A percentile compares a stretch with the other conserved stretches of the same genome.
These are phyloP conservation scores for Saposhnikovia divaricata DNA, from an alignment of 129 eudicot genomes.

Conservation along the genomic window DNA sequence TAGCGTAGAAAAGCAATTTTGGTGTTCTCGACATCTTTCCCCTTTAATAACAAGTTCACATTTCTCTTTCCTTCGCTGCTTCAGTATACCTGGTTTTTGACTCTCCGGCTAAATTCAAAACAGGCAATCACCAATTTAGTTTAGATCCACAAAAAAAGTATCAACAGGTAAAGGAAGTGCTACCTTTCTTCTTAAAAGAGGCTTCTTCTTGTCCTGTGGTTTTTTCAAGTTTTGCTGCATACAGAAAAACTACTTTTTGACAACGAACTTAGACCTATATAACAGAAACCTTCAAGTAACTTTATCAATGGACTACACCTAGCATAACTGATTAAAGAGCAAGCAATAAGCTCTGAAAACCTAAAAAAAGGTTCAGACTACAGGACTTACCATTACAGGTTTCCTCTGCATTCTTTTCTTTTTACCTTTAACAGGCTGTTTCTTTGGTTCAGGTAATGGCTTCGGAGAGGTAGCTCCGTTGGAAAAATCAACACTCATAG, in stretches of 20 bases:
- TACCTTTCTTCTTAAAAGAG: slow-evolving; percentile 46
- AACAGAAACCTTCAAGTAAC: not conserved
- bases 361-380: not conserved
- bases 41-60: slow-evolving; percentile 64
- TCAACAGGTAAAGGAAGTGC: not conserved
- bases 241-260: slow-evolving; percentile 1
- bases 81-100: slow-evolving; percentile 34
- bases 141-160: not conserved
- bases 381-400: slow-evolving; percentile 39
- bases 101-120: slow-evolving; percentile 32
- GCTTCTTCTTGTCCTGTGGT: slow-evolving; percentile 47
- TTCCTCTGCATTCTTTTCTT: slow-evolving; percentile 42
- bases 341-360: not conserved
- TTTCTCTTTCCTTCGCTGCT: slow-evolving; percentile 35
- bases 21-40: slow-evolving; percentile 36
- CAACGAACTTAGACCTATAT: not conserved
- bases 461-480: slow-evolving; percentile 21
- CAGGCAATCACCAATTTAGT: slow-evolving; percentile 10
- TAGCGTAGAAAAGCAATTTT: slow-evolving; percentile 30
- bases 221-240: slow-evolving; percentile 52
- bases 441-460: slow-evolving; percentile 22
- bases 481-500: slow-evolving; percentile 24
- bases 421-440: slow-evolving; percentile 30
- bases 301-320: not conserved
- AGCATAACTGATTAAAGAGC: not conserved